phyloP scores from a whole-genome alignment of 139 green algal species.

The Tetraselmis striata region DNA sequence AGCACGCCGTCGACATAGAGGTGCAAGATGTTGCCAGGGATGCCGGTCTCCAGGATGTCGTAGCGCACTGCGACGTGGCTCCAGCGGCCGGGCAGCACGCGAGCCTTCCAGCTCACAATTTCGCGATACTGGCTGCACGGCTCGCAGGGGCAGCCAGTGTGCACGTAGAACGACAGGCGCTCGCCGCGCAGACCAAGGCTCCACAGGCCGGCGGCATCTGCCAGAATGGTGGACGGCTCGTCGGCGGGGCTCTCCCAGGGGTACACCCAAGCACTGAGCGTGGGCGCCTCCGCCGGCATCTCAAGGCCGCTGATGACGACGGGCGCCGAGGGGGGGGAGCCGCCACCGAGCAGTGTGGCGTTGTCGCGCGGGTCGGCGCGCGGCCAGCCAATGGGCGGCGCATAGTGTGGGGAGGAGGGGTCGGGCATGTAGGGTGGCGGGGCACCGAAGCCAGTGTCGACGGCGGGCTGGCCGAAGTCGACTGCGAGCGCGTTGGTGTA shows the following conservation, averaged over 20 bases:
- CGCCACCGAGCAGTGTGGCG: not conserved
- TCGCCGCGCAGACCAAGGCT: not conserved
- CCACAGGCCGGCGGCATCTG: not conserved
- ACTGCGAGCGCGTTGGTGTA: constrained; percentile 9
- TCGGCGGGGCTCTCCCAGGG: not conserved
- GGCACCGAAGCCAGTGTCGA: not conserved
- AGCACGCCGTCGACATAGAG: constrained; percentile 24
- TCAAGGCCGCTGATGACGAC: not conserved
- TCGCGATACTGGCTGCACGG: constrained; percentile 16
- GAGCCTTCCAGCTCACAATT: constrained; percentile 11
- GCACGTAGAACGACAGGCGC: not conserved
- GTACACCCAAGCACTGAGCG: not conserved
- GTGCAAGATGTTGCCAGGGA: constrained; percentile 2
- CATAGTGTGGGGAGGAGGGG: not conserved
- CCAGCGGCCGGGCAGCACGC: constrained; percentile 7
- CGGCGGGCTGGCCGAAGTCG: constrained; percentile 3
- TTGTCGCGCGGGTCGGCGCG: not conserved
- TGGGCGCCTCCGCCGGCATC: not conserved
- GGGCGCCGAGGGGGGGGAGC: not conserved
- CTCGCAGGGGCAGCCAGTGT: constrained; percentile 6
- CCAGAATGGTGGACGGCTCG: not conserved
- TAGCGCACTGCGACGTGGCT: constrained; percentile 16
- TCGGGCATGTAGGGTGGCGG: not conserved
- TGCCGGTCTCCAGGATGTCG: not conserved
- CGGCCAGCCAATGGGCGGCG: not conserved